These are phyloP conservation scores for Mycena haematopus DNA, from an alignment of 768 basidiomycete species.

Conservation along the genomic window DNA sequence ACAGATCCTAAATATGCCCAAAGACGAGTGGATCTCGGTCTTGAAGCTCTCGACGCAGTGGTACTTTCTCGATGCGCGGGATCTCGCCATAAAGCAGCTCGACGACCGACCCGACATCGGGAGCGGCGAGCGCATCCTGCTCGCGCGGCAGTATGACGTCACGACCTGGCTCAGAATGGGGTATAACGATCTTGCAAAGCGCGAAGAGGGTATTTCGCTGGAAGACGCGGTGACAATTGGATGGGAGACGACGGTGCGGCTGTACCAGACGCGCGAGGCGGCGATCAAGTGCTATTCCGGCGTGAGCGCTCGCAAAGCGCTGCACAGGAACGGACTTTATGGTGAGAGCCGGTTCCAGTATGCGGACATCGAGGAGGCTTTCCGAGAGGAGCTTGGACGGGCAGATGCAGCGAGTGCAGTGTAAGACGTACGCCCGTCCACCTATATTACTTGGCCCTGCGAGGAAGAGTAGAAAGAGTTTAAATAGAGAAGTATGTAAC, in stretches of 20 bases:
- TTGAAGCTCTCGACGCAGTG: slow-evolving; percentile 41
- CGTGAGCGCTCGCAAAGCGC: neutral
- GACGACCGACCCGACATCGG: slow-evolving; percentile 18
- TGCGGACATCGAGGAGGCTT: slow-evolving; percentile 3
- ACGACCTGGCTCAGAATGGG: slow-evolving; percentile 42
- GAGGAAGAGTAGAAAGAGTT: too few species aligned
- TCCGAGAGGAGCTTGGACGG: neutral
- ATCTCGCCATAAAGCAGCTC: slow-evolving; percentile 37
- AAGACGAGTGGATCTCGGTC: slow-evolving; percentile 39
- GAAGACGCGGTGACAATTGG: slow-evolving; percentile 27
- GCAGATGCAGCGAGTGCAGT: neutral
- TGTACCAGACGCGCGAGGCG: slow-evolving; percentile 24
- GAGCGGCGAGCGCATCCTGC: slow-evolving; percentile 36
- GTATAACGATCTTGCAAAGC: slow-evolving; percentile 34
- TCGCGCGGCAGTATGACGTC: slow-evolving; percentile 41
- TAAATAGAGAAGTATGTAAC: too few species aligned
- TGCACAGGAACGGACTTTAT: too few species aligned
- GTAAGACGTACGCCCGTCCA: neutral
- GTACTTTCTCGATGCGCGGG: slow-evolving; percentile 33
- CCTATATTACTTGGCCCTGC: too few species aligned
- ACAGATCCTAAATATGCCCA: slow-evolving; percentile 15
- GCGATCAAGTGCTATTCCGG: neutral
- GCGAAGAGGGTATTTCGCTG: slow-evolving; percentile 31
- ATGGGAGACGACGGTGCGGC: slow-evolving; percentile 15
- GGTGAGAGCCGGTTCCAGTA: too few species aligned